These are phyloP conservation scores for Xerocomus minutiporus DNA, from an alignment of 1,284 basidiomycete species.

Conservation along the genomic window DNA sequence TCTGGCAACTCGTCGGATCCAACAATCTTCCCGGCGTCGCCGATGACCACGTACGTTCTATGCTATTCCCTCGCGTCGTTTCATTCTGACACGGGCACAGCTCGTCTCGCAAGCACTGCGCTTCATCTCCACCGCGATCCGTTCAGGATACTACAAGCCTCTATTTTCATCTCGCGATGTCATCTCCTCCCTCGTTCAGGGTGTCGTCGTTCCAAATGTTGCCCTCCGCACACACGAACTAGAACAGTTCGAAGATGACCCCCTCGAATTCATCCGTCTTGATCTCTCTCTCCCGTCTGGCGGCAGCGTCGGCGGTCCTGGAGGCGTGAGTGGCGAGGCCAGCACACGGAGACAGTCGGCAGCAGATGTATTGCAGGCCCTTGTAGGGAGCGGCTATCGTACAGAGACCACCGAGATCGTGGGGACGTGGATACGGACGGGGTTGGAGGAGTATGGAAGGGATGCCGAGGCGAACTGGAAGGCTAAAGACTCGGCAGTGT, in stretches of 20 bases:
- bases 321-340: conserved; percentile 39
- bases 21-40: conserved; percentile 66
- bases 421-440: conserved; percentile 75
- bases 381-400: conserved; percentile 78
- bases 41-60: conserved; percentile 69
- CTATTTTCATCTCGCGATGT: conserved; percentile 74
- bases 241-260: conserved; percentile 97
- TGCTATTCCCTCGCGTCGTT: neutral
- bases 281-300: conserved; percentile 76
- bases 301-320: conserved; percentile 13
- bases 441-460: conserved; percentile 56
- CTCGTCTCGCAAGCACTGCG: conserved; percentile 91
- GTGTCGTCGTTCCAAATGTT: conserved; percentile 93
- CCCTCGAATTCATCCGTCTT: conserved; percentile 89
- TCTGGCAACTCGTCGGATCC: conserved; percentile 84
- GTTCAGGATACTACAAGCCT: conserved; percentile 71
- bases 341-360: conserved; percentile 85
- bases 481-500: conserved; percentile 95
- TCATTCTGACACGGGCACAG: conserved; percentile 34
- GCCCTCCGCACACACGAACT: conserved; percentile 83
- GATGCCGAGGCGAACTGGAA: conserved; percentile 80
- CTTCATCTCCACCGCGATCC: conserved; percentile 92
- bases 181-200: conserved; percentile 79
- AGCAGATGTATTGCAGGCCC: conserved; percentile 85
- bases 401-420: conserved; percentile 82